A percentile compares a stretch with the other conserved stretches of the same genome.
Conservation (phyloP, 2,329 filamentous ascomycete species). For the Fusarium verrucosum region DNA sequence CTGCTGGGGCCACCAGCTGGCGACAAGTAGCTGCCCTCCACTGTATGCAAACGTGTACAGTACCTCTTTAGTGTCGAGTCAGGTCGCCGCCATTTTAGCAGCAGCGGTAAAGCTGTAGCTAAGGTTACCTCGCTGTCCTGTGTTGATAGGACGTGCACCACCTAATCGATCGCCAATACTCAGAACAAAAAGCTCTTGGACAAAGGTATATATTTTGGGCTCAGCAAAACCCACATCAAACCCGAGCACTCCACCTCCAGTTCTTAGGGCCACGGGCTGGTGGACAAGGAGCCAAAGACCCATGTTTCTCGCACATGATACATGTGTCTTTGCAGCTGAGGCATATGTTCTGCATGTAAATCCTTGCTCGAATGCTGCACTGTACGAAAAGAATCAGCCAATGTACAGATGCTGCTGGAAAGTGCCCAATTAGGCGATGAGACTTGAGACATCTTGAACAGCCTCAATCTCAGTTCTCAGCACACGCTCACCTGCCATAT, state of each 20-base stretch:
- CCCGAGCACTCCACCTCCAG: slow-evolving; percentile 6
- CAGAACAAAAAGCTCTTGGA: slow-evolving; percentile 9
- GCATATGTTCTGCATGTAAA: slow-evolving; percentile 4
- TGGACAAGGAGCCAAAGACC: background rate
- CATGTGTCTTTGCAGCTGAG: background rate
- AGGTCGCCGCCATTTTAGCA: slow-evolving; percentile 24
- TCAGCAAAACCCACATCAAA: background rate
- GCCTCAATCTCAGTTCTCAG: slow-evolving; percentile 18
- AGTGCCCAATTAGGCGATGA: slow-evolving; percentile 5
- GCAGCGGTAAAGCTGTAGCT: slow-evolving; percentile 20
- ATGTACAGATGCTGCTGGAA: background rate
- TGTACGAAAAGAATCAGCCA: slow-evolving; percentile 7
- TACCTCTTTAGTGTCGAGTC: slow-evolving; percentile 17
- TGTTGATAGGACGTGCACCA: slow-evolving; percentile 18
- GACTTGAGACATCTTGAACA: slow-evolving; percentile 6
- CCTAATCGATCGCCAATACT: slow-evolving; percentile 31
- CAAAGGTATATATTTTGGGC: slow-evolving; percentile 13
- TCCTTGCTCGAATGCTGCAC: slow-evolving; percentile 3
- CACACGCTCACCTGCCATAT: background rate
- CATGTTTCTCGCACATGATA: slow-evolving; percentile 9
- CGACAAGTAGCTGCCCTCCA: slow-evolving; percentile 17
- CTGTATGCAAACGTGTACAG: slow-evolving; percentile 23
- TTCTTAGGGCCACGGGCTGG: background rate
- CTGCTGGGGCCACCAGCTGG: background rate
- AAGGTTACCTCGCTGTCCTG: background rate